phyloP scores from a whole-genome alignment of 163 green algal genomes.

The Chlamydomonas reinhardtii region DNA sequence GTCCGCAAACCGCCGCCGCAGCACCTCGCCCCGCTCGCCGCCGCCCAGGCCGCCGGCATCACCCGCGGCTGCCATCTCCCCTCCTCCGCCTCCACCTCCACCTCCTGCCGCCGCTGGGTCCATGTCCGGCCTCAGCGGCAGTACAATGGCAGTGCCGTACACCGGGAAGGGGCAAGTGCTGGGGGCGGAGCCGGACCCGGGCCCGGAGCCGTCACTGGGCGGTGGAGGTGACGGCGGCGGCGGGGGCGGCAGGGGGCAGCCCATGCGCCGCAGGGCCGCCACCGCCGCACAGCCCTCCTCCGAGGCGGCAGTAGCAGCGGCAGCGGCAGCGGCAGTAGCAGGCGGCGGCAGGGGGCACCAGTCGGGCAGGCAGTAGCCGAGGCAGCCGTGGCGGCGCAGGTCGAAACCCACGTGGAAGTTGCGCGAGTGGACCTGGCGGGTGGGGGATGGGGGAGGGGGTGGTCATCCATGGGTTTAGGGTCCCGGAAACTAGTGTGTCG shows the following conservation, averaged over 20 bases:
- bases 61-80: neutral
- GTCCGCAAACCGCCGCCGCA: constrained; percentile 59
- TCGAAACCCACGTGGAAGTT: constrained; percentile 72
- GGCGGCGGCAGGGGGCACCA: constrained; percentile 49
- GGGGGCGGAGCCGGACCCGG: neutral
- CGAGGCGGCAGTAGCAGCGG: too few relatives aligned
- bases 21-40: neutral
- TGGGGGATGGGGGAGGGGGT: neutral
- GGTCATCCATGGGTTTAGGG: too few relatives aligned
- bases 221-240: neutral
- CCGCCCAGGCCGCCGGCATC: neutral
- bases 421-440: constrained; percentile 59
- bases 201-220: neutral
- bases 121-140: constrained; percentile 48
- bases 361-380: constrained; percentile 67
- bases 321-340: too few relatives aligned
- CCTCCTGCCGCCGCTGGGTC: neutral
- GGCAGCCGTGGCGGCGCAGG: constrained; percentile 48
- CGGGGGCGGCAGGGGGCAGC: neutral
- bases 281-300: neutral
- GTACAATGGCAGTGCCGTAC: constrained; percentile 53
- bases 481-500: too few relatives aligned
- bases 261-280: constrained; percentile 15
- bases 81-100: neutral
- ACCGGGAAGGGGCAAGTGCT: neutral